Conservation (phyloP, 2,329 filamentous ascomycete species). For the Exophiala oligosperma region DNA sequence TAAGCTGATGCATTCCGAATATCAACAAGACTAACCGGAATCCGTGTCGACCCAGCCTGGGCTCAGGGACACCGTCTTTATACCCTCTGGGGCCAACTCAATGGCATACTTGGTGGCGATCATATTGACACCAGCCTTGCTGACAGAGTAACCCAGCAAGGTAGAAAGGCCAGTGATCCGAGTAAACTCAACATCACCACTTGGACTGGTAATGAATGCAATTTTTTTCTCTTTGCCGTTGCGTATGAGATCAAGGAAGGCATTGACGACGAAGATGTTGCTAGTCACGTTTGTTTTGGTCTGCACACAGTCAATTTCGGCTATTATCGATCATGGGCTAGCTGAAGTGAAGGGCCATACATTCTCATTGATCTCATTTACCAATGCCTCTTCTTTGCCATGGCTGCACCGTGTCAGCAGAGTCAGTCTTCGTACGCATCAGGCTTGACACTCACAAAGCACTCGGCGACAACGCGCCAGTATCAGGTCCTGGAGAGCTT, state of each 20-base stretch:
- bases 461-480: slow-evolving; percentile 15
- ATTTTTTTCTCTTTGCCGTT: slow-evolving; percentile 45
- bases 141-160: slow-evolving; percentile 36
- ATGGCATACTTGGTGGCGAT: slow-evolving; percentile 43
- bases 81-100: slow-evolving; percentile 34
- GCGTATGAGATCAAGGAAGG: slow-evolving; percentile 43
- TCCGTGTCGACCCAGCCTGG: slow-evolving; percentile 36
- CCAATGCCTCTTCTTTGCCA: slow-evolving; percentile 23
- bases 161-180: slow-evolving; percentile 14
- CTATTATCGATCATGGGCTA: slow-evolving; percentile 2
- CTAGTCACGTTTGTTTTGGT: slow-evolving; percentile 20
- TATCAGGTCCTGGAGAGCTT: slow-evolving; percentile 29
- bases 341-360: slow-evolving; percentile 10
- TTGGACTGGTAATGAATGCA: slow-evolving; percentile 39
- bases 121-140: slow-evolving; percentile 45
- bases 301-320: slow-evolving; percentile 13
- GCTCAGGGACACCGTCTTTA: slow-evolving; percentile 37
- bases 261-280: slow-evolving; percentile 31
- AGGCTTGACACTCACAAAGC: slow-evolving; percentile 17
- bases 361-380: slow-evolving; percentile 23
- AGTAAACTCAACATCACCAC: slow-evolving; percentile 34
- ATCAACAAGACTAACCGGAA: slow-evolving; percentile 15
- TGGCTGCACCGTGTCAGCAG: slow-evolving; percentile 17
- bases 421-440: slow-evolving; percentile 1
- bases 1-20: slow-evolving; percentile 6